Evolutionary conservation across 768 basidiomycete genomes (phyloP), one percentile per base, ranked within the genome.

Genomic region (Hemileccinum rubropunctum): DNA sequence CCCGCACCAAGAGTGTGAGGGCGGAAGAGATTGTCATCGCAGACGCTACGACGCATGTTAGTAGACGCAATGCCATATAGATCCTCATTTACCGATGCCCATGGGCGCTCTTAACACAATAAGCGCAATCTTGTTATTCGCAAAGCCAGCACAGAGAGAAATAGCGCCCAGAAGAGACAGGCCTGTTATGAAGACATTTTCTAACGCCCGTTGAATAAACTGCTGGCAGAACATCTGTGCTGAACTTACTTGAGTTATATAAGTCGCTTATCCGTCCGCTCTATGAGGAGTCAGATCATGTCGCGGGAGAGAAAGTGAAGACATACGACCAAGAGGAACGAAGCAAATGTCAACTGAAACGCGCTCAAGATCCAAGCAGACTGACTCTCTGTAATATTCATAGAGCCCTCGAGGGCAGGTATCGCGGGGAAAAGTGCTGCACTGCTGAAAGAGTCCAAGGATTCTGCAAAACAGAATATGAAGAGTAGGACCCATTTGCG

Each of bases 71-170:
- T 6, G n/a, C 11, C 17, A 0, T n/a, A 12, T 37, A 4, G 6
- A n/a, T n/a, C n/a, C 8, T 6, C 41, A 11, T 62, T 47, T 45
- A 74, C 77, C 69, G 32, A 74, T 67, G 17, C 82, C 81, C 52
- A 69, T 74, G 10, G 82, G 36, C 6, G 76, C 79, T 54, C 82
- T 70, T 0, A 83, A 58, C 42, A 79, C 67, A 35, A 82, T 68
- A 42, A 83, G 68, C 0, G 65, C 68, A 42, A 80, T 72, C 54
- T 78, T 74, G 58, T 71, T 64, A 15, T 66, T 47, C 26, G 68
- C 65, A 50, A 82, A 82, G 18, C 78, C 78, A n/a, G n/a, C n/a
- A n/a, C n/a, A n/a, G n/a, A n/a, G n/a, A n/a, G n/a, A n/a, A n/a
- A n/a, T n/a, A n/a, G n/a, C 67, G 6, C 77, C 77, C 13, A 82